phyloP scores from a whole-genome alignment of 768 basidiomycete species.

The Boletus eberwhitei region DNA sequence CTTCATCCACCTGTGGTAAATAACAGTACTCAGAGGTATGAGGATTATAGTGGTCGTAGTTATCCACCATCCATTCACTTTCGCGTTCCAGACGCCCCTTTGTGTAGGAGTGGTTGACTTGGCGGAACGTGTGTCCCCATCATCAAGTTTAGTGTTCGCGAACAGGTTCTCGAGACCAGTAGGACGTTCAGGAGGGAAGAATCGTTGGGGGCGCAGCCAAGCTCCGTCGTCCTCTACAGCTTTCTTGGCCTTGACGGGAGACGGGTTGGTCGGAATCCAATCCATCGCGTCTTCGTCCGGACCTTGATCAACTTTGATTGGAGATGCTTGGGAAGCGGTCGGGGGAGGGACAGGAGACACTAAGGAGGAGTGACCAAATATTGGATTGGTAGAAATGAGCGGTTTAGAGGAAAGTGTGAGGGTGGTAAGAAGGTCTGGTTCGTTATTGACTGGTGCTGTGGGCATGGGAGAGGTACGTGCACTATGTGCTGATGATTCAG shows the following conservation, averaged over 20 bases:
- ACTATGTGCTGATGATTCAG: slow-evolving; percentile 26
- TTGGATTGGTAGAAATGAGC: slow-evolving; percentile 46
- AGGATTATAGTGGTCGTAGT: slow-evolving; percentile 10
- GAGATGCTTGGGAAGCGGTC: slow-evolving; percentile 26
- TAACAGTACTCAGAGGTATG: slow-evolving; percentile 19
- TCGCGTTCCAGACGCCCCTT: slow-evolving; percentile 1
- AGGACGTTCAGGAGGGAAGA: slow-evolving; percentile 75
- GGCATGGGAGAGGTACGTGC: slow-evolving; percentile 29
- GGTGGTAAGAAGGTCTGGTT: slow-evolving; percentile 60
- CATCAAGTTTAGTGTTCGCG: slow-evolving; percentile 58
- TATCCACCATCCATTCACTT: slow-evolving; percentile 11
- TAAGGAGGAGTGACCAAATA: slow-evolving; percentile 73
- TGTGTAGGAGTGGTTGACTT: background rate
- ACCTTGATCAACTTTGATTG: slow-evolving; percentile 27
- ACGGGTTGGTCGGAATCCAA: slow-evolving; percentile 58
- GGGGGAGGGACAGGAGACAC: slow-evolving; percentile 22
- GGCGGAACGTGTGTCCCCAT: slow-evolving; percentile 18
- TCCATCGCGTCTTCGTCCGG: slow-evolving; percentile 52
- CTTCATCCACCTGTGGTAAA: slow-evolving; percentile 22
- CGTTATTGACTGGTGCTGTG: slow-evolving; percentile 25
- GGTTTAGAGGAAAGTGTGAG: slow-evolving; percentile 67
- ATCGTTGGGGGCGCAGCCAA: slow-evolving; percentile 68
- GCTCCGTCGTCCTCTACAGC: slow-evolving; percentile 34
- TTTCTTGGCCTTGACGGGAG: slow-evolving; percentile 23
- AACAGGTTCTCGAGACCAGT: slow-evolving; percentile 74